Percentiles rank a stretch among this genome's conserved stretches.
These are phyloP conservation scores for Achlya hypogyna DNA, from an alignment of 352 stramenopile species.

Conservation along the genomic window DNA sequence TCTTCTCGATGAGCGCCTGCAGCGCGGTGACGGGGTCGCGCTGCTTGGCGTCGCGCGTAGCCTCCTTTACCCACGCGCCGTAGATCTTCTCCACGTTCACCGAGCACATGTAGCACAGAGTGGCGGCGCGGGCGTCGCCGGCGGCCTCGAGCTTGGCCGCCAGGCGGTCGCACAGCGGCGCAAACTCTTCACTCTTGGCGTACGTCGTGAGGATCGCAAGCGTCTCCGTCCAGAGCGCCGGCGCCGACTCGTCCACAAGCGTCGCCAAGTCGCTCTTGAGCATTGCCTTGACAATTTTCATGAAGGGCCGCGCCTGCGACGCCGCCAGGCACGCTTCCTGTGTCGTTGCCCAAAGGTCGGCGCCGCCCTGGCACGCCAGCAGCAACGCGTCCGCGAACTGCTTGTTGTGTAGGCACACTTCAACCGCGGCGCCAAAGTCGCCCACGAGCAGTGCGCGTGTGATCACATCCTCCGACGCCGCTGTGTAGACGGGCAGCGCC, in stretches of 20 bases:
- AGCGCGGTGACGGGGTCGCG: constrained; percentile 73
- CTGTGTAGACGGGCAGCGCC: constrained; percentile 65
- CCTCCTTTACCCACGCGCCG: constrained; percentile 85
- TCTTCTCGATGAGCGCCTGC: constrained; percentile 95
- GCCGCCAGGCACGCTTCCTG: constrained; percentile 92
- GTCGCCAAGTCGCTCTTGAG: constrained; percentile 90
- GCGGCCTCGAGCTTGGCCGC: constrained; percentile 86
- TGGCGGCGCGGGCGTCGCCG: constrained; percentile 86
- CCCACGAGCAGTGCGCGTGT: constrained; percentile 95
- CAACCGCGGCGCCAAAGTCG: constrained; percentile 97
- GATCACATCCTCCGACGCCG: constrained; percentile 86
- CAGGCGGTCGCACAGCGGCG: constrained; percentile 90
- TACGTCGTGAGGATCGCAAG: constrained; percentile 97
- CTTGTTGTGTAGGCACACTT: constrained; percentile 93
- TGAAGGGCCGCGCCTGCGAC: constrained; percentile 84
- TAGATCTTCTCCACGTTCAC: constrained; percentile 85
- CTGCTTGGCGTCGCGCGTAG: constrained; percentile 60
- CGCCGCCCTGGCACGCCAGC: constrained; percentile 87
- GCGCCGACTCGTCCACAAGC: constrained; percentile 82
- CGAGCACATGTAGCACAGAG: constrained; percentile 97
- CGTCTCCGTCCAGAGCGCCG: constrained; percentile 95
- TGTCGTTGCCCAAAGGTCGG: constrained; percentile 94
- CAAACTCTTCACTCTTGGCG: constrained; percentile 95
- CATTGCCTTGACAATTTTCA: constrained; percentile 93
- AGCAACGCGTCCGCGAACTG: constrained; percentile 95